Evolutionary conservation across 306 rosid genomes (phyloP).

Genomic region (peach (Prunus persica)): Prunus_persica_NCBIv2 NC_034014.1:28769001-28769500

Average conservation of each 20-base stretch:
- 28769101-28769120: no score
- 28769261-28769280: constrained; percentile 24
- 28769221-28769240: not conserved
- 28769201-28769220: not conserved
- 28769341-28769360: constrained; percentile 38
- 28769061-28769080: not conserved
- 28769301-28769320: constrained; percentile 42
- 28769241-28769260: constrained; percentile 26
- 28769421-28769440: constrained; percentile 18
- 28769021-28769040: not conserved
- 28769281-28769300: constrained; percentile 15
- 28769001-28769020: not conserved
- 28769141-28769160: not conserved
- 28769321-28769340: constrained; percentile 53
- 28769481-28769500: constrained; percentile 38
- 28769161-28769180: not conserved
- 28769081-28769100: not conserved
- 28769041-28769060: not conserved
- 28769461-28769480: constrained; percentile 51
- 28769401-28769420: constrained; percentile 14
- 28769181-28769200: not conserved
- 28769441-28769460: constrained; percentile 40
- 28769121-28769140: not conserved
- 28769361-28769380: constrained; percentile 43
- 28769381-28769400: constrained; percentile 39